Base-by-base conservation (phyloP, 345 rosid genomes). In the Eucalyptus caleyi region DNA sequence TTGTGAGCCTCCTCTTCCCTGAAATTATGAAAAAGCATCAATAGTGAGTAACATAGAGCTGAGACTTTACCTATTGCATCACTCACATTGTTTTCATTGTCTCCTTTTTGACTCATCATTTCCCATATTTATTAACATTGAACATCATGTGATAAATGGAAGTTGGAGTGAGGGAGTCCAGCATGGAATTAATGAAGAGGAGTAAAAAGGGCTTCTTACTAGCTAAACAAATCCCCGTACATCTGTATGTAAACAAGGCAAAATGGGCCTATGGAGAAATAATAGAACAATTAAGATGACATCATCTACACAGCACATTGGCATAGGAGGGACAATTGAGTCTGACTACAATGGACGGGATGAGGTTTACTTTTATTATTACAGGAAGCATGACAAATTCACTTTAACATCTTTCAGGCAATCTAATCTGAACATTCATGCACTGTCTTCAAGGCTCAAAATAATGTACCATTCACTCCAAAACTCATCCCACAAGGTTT, bases 1-100 rank as follows among this genome's bases (percentile, higher is more conserved):
- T 53, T 90, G 94, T 30, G 69, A 87, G 86, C 89, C 90, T 85
- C 92, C 92, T 87, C 93, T 90, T 87, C 86, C 87, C 93, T 93
- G 90, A 86, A 90, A 77, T 50, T 89, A 18, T 82, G 89, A 44
- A 51, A 37, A 44, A 87, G 88, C 51, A 85, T 50, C 87, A 91
- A 37, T 11, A 81, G 87, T 62, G 8, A 50, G 87, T 49, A 32
- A 87, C 49, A 89, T 42, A n/a, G 86, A 50, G 65, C 27, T 37
- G 26, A n/a, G 77, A 45, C 34, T n/a, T 26, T 7, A 37, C 40
- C 56, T 13, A 51, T 32, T 77, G 83, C 83, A 6, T 37, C 16
- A 21, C 27, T 77, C 27, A 37, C 83, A 11, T 77, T 72, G 83
- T 72, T 72, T 77, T 37, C 47, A 19, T 72, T 77, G 47, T 77